Conservation (phyloP, 2,329 filamentous ascomycete genomes). For the Diaporthe australafricana region DNA sequence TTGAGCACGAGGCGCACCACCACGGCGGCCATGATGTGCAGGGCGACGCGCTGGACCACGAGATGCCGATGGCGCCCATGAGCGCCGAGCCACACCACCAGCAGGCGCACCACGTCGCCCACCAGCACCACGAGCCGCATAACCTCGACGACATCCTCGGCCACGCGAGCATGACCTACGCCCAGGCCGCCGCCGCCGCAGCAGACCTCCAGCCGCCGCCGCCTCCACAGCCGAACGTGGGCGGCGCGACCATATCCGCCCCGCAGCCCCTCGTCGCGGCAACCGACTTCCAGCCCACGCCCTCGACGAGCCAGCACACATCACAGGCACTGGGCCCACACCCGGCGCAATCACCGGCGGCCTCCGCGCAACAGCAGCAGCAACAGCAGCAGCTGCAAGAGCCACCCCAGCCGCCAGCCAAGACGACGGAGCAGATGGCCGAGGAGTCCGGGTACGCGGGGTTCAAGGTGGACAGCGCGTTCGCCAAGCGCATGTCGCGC, state of each 20-base stretch:
- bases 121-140: background rate
- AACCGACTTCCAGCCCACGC: slow-evolving; percentile 39
- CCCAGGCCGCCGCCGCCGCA: slow-evolving; percentile 32
- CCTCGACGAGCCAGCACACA: slow-evolving; percentile 16
- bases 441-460: slow-evolving; percentile 58
- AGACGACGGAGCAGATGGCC: slow-evolving; percentile 61
- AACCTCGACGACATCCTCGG: slow-evolving; percentile 35
- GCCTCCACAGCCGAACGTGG: slow-evolving; percentile 32
- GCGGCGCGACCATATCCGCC: slow-evolving; percentile 33
- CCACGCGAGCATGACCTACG: slow-evolving; percentile 31
- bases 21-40: slow-evolving; percentile 16
- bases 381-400: slow-evolving; percentile 40
- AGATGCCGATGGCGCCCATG: slow-evolving; percentile 38
- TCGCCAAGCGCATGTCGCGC: slow-evolving; percentile 65
- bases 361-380: background rate
- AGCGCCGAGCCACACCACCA: slow-evolving; percentile 33
- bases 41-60: slow-evolving; percentile 34
- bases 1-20: slow-evolving; percentile 12
- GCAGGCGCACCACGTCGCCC: slow-evolving; percentile 20
- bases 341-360: background rate
- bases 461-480: slow-evolving; percentile 63
- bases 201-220: slow-evolving; percentile 34
- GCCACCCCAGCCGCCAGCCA: slow-evolving; percentile 46
- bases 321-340: background rate
- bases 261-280: slow-evolving; percentile 37